Evolutionary conservation across 2,329 filamentous ascomycete species (phyloP).

Genomic region (Aspergillus eucalypticola): DNA sequence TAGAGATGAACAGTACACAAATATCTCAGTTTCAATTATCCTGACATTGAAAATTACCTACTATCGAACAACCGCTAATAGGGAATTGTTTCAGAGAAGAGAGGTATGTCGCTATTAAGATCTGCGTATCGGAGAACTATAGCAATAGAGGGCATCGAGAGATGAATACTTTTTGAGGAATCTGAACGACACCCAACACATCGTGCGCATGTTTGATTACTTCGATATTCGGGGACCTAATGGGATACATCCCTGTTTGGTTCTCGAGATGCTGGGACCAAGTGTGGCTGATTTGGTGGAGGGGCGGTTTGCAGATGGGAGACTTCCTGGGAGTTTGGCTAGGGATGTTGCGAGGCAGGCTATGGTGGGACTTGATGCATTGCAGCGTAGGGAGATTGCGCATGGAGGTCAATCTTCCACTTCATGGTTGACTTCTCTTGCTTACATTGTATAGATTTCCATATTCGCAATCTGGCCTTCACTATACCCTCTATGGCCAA

Average conservation of each 20-base stretch:
- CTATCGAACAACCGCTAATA: slow-evolving; percentile 7
- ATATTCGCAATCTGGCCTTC: slow-evolving; percentile 33
- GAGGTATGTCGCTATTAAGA: slow-evolving; percentile 29
- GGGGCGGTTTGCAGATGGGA: slow-evolving; percentile 32
- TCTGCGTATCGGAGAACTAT: slow-evolving; percentile 19
- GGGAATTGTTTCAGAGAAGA: slow-evolving; percentile 11
- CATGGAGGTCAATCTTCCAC: slow-evolving; percentile 35
- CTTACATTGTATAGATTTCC: slow-evolving; percentile 23
- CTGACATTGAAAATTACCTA: neutral
- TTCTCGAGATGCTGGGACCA: slow-evolving; percentile 45
- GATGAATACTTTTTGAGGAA: slow-evolving; percentile 18
- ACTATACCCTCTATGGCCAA: slow-evolving; percentile 19
- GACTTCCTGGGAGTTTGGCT: slow-evolving; percentile 45
- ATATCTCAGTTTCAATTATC: neutral
- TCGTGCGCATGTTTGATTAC: slow-evolving; percentile 39
- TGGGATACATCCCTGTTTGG: slow-evolving; percentile 48
- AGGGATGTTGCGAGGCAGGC: slow-evolving; percentile 45
- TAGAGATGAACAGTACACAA: slow-evolving; percentile 28
- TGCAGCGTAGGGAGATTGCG: slow-evolving; percentile 44
- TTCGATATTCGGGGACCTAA: slow-evolving; percentile 48
- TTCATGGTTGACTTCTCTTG: too few species aligned
- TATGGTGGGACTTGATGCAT: slow-evolving; percentile 38
- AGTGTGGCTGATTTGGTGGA: slow-evolving; percentile 43
- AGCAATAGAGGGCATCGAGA: slow-evolving; percentile 18
- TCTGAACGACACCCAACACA: slow-evolving; percentile 24